These are phyloP conservation scores for Phaffia australis DNA, from an alignment of 768 basidiomycete genomes.

Conservation along the genomic window DNA sequence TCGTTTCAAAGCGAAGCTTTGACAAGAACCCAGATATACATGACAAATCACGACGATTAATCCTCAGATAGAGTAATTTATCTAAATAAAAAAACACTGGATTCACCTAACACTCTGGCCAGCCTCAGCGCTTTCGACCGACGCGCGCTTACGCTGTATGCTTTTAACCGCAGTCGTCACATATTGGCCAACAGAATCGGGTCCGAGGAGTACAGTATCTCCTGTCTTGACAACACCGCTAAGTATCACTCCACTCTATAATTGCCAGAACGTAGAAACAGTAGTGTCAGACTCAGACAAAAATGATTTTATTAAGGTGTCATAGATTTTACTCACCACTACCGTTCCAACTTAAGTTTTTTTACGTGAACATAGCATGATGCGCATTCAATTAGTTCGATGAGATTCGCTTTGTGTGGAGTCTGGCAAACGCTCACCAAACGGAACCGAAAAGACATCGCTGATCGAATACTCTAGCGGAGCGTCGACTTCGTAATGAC, in stretches of 20 bases:
- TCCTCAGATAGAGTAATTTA: neutral
- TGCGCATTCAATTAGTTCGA: too few relatives aligned
- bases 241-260: slow-evolving; percentile 58
- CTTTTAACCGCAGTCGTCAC: slow-evolving; percentile 67
- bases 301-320: neutral
- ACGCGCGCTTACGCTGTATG: slow-evolving; percentile 88
- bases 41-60: neutral
- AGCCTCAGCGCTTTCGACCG: slow-evolving; percentile 75
- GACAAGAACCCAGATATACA: neutral
- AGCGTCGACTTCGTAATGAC: slow-evolving; percentile 60
- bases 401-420: too few relatives aligned
- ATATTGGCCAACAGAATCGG: slow-evolving; percentile 85
- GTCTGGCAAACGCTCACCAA: slow-evolving; percentile 32
- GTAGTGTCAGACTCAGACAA: slow-evolving; percentile 36
- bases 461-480: slow-evolving; percentile 40
- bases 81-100: neutral
- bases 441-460: slow-evolving; percentile 41
- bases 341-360: slow-evolving; percentile 16
- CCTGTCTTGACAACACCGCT: slow-evolving; percentile 63
- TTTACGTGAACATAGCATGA: slow-evolving; percentile 6
- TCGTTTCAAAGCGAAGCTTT: slow-evolving; percentile 68
- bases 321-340: slow-evolving; percentile 22
- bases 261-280: slow-evolving; percentile 46
- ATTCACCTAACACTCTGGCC: slow-evolving; percentile 75
- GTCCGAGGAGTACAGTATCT: slow-evolving; percentile 73